Base-by-base conservation (phyloP, 2,329 filamentous ascomycete species). In the Colletotrichum gigasporum region DNA sequence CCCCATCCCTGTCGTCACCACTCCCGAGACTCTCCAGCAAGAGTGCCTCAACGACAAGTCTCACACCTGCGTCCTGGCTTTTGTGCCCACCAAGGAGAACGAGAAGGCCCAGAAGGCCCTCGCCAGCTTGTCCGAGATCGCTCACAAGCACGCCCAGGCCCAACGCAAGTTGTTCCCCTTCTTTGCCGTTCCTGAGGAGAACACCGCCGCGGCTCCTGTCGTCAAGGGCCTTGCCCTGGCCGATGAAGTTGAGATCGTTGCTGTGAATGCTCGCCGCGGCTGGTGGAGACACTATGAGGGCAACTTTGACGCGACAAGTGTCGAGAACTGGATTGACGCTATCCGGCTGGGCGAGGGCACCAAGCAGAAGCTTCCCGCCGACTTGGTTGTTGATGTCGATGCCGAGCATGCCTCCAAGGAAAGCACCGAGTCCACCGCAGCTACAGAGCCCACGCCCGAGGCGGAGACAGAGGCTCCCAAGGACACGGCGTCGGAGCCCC, bases 261-360 rank as follows among this genome's bases (percentile, higher is more conserved):
- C 94, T 14, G 76, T 97, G 63, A 97, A 97, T 76, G 91, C 87
- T 30, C 93, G 94, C 72, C 89, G 94, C 56, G 85, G 87, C 41
- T 99, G 96, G 96, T 96, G 90, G 87, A 90, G 91, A 71, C 87
- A 85, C 62, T 96, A 92, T 75, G 80, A 87, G 48, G 87, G 85
- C 3, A 80, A 85, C 42, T 89, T 88, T 44, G 87, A 85, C 57
- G 73, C 83, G 22, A 82, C 85, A 56, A 86, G 84, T 24, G 81
- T 99, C 28, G 93, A 97, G 79, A 81, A 82, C 66, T 99, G 95
- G 93, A 87, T 99, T 63, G 96, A 99, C 72, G 85, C 87, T n/a
- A 93, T 98, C 67, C 90, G 93, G 35, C 85, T 99, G 83, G 93
- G 94, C 54, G 95, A 98, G 74, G 91, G 93, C 2, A 80, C 85